Percentiles rank a stretch among this genome's conserved stretches.
Evolutionary conservation across 2,329 filamentous ascomycete species (phyloP).

Genomic region (Colletotrichum eleusines): DNA sequence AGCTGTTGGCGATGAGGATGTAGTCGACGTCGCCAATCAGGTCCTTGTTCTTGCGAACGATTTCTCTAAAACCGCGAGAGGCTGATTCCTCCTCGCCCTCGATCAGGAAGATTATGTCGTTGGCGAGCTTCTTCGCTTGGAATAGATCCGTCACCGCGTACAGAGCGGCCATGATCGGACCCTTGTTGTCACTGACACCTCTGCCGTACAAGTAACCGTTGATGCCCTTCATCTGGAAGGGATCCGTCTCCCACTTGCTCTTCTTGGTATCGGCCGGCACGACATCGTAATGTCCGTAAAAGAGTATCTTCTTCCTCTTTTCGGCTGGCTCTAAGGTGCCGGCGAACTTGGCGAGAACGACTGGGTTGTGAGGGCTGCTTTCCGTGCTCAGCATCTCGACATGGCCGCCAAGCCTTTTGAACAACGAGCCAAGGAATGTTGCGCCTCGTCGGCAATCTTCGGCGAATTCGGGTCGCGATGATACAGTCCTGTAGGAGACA

Average conservation of each 20-base stretch:
- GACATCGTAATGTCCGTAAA: conserved; percentile 98
- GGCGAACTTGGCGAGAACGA: conserved; percentile 91
- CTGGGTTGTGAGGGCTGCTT: conserved; percentile 80
- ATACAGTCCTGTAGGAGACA: conserved; percentile 91
- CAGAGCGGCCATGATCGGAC: conserved; percentile 91
- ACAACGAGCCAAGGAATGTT: conserved; percentile 88
- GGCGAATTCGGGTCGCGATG: conserved; percentile 85
- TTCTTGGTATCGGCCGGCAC: conserved; percentile 88
- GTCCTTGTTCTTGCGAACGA: conserved; percentile 82
- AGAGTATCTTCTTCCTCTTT: conserved; percentile 86
- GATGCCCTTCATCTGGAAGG: conserved; percentile 88
- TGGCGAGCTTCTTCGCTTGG: conserved; percentile 84
- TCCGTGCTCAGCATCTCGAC: conserved; percentile 91
- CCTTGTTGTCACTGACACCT: conserved; percentile 98
- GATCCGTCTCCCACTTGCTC: conserved; percentile 87
- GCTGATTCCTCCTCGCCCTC: conserved; percentile 98
- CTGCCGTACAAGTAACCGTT: conserved; percentile 96
- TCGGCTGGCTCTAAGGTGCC: conserved; percentile 76
- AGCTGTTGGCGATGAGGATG: conserved; percentile 95
- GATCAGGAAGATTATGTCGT: conserved; percentile 93
- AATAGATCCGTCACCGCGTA: conserved; percentile 93
- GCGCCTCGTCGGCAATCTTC: conserved; percentile 94
- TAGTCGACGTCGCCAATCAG: conserved; percentile 93
- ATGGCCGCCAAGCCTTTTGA: conserved; percentile 90
- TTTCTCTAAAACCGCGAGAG: conserved; percentile 89